phyloP scores from a whole-genome alignment of 1,139 yeast species.

The Lodderomyces elongisporus region DNA sequence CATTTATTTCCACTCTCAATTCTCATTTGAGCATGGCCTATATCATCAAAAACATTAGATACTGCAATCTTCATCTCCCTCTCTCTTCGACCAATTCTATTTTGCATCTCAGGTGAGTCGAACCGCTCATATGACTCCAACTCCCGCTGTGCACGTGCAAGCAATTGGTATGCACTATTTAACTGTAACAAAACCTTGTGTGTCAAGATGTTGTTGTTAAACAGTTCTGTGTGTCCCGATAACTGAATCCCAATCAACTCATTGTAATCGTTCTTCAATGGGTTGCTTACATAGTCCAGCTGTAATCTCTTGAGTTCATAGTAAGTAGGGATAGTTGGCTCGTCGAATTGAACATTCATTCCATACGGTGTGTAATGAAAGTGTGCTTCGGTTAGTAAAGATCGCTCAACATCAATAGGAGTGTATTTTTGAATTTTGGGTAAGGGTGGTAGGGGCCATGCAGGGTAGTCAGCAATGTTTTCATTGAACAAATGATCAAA shows the following conservation, averaged over 20 bases:
- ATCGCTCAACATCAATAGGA: constrained; percentile 71
- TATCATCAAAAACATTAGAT: constrained; percentile 27
- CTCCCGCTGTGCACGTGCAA: constrained; percentile 25
- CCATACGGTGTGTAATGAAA: constrained; percentile 56
- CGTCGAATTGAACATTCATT: constrained; percentile 22
- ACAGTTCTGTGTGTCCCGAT: constrained; percentile 19
- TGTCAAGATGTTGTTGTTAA: constrained; percentile 21
- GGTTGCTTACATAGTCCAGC: constrained; percentile 65
- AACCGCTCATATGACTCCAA: constrained; percentile 19
- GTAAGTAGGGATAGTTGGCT: constrained; percentile 30
- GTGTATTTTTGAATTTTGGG: constrained; percentile 58
- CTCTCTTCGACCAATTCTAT: constrained; percentile 28
- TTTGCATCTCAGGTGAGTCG: constrained; percentile 22
- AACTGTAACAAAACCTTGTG: constrained; percentile 36
- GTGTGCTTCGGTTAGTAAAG: constrained; percentile 72
- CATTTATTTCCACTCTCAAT: constrained; percentile 39
- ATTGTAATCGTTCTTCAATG: constrained; percentile 54
- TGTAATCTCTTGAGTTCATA: constrained; percentile 64
- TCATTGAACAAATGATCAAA: constrained; percentile 37
- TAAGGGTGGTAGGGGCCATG: constrained; percentile 81
- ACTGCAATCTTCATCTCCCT: constrained; percentile 26
- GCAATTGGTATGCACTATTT: constrained; percentile 26
- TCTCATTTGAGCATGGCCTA: constrained; percentile 36
- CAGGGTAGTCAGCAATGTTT: constrained; percentile 21
- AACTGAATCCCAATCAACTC: constrained; percentile 59